Base-by-base conservation (phyloP, 2,329 filamentous ascomycete genomes). In the Xylariaceae sp. region DNA sequence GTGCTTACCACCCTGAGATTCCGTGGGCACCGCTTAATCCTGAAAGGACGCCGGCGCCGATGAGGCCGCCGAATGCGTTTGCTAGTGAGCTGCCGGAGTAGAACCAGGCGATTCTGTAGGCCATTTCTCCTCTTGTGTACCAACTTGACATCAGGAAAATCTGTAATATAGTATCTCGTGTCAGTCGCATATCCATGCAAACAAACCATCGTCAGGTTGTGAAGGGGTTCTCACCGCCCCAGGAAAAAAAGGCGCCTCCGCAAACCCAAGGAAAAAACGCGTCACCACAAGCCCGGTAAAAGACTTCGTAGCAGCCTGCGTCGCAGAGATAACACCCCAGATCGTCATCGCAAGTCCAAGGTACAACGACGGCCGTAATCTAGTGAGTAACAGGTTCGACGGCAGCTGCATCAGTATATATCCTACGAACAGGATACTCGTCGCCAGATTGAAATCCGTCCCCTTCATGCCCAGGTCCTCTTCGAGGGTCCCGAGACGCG, bases 321-420 rank as follows among this genome's bases (percentile, higher is more conserved):
- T 74, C 0, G 75, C 76, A 49, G 71, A 72, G 9, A 72, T 71
- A 7, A 63, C 57, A 2, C 70, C 71, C 69, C 70, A 72, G 11
- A 72, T 66, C 0, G 75, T 72, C 67, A 81, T 80, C 0, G 77
- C 77, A 0, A 72, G 69, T 0, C 80, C 75, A 1, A 86, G 75
- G 61, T 84, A 86, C 1, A 80, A 58, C 1, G 80, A 80, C 0
- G 83, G 83, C 8, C 77, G 74, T 35, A 83, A 72, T 2, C 79
- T 73, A 0, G 82, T 84, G 2, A 86, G 72, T 0, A 83, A 66
- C 58, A 86, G 74, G 61, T 87, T 87, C 0, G 82, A 85, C 0
- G 84, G 84, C 0, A 87, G 71, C 67, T 87, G 83, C 78, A 86
- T 85, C 10, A 85, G 71, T 0, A 86, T 72, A 64, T 87, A 87